phyloP scores from a whole-genome alignment of 805 yeast species.

The Teunomyces funiuensis region DNA sequence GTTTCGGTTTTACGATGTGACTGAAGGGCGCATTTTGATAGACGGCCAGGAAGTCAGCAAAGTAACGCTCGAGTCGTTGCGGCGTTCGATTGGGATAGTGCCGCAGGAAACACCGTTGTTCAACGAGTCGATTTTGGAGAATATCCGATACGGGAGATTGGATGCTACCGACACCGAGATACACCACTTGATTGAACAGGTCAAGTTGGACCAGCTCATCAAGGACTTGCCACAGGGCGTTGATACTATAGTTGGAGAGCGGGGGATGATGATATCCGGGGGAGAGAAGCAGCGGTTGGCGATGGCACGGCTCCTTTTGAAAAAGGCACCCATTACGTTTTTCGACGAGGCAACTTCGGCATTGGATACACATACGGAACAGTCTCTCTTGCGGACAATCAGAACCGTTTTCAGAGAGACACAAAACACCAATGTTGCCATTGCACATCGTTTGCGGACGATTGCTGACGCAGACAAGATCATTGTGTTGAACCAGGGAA shows the following conservation, averaged over 20 bases:
- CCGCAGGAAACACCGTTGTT: conserved; percentile 97
- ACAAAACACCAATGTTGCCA: conserved; percentile 78
- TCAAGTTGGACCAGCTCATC: conserved; percentile 65
- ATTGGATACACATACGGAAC: conserved; percentile 94
- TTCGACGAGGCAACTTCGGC: conserved; percentile 98
- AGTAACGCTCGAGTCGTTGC: conserved; percentile 70
- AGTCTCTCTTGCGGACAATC: conserved; percentile 73
- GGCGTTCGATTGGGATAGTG: conserved; percentile 82
- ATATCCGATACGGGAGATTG: conserved; percentile 81
- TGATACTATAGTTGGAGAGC: conserved; percentile 88
- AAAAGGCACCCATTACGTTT: conserved; percentile 84
- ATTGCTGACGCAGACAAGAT: conserved; percentile 94
- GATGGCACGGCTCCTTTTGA: conserved; percentile 84
- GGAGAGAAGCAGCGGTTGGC: conserved; percentile 97
- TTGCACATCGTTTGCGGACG: conserved; percentile 92
- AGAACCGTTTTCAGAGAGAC: conserved; percentile 54
- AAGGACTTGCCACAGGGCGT: conserved; percentile 78
- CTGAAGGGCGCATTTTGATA: conserved; percentile 70
- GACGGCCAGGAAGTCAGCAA: conserved; percentile 87
- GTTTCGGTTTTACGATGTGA: conserved; percentile 87
- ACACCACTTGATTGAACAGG: conserved; percentile 58
- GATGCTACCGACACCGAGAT: conserved; percentile 75
- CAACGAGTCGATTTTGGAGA: conserved; percentile 86
- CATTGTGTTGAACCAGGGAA: conserved; percentile 77
- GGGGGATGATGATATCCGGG: conserved; percentile 99